Percentiles rank a stretch among this genome's conserved stretches.
Conservation (phyloP, 2,329 filamentous ascomycete species). For the Pseudofabraea citricarpa region DNA sequence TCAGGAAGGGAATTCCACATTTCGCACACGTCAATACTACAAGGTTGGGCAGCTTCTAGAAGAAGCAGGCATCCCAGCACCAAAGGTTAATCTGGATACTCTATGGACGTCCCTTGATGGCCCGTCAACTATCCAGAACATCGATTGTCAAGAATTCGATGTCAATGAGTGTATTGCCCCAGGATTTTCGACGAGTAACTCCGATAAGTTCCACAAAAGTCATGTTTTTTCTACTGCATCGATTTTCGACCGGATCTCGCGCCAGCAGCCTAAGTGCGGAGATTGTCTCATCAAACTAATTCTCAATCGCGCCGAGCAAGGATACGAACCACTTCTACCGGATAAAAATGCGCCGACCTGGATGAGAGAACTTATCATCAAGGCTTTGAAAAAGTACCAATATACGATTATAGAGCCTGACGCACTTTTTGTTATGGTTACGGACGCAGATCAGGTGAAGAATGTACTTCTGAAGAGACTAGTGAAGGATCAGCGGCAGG, state of each 20-base stretch:
- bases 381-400: conserved; percentile 36
- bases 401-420: conserved; percentile 36
- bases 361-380: conserved; percentile 29
- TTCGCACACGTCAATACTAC: conserved; percentile 34
- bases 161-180: conserved; percentile 36
- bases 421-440: conserved; percentile 37
- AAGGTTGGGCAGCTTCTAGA: conserved; percentile 29
- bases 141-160: conserved; percentile 35
- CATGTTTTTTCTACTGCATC: conserved; percentile 33
- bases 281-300: conserved; percentile 37
- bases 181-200: conserved; percentile 32
- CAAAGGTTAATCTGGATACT: conserved; percentile 34
- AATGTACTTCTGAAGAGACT: conserved; percentile 32
- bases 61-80: conserved; percentile 33
- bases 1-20: conserved; percentile 27
- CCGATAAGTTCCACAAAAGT: conserved; percentile 29
- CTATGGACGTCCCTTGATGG: conserved; percentile 39
- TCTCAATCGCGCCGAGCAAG: conserved; percentile 30
- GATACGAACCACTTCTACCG: conserved; percentile 33
- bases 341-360: conserved; percentile 23
- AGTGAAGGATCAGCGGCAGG: conserved; percentile 26
- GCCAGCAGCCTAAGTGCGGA: conserved; percentile 33
- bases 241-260: conserved; percentile 33
- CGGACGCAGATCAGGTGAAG: conserved; percentile 37
- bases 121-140: conserved; percentile 32